These are phyloP conservation scores for Aspergillus ellipticus DNA, from an alignment of 495 filamentous ascomycete genomes.

Conservation along the genomic window DNA sequence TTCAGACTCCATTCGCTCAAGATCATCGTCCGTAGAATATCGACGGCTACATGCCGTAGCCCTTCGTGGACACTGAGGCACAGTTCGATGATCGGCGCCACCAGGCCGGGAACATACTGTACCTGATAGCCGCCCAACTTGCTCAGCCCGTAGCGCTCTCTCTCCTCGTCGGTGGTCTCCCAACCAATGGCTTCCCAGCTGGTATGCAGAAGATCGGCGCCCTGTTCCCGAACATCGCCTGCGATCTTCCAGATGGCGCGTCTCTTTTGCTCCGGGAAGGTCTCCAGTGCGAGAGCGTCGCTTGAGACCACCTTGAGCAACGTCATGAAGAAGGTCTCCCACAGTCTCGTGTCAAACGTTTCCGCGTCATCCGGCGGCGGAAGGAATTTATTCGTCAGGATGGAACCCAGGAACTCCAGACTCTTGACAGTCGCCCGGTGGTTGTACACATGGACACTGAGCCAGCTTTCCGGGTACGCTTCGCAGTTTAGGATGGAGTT, in stretches of 20 bases:
- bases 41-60: conserved; percentile 81
- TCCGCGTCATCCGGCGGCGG: conserved; percentile 91
- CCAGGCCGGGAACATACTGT: conserved; percentile 90
- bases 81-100: conserved; percentile 87
- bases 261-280: conserved; percentile 94
- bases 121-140: conserved; percentile 96
- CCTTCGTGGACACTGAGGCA: conserved; percentile 95
- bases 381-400: conserved; percentile 73
- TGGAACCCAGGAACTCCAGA: conserved; percentile 75
- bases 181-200: conserved; percentile 98
- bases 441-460: conserved; percentile 92
- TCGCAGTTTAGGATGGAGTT: conserved; percentile 86
- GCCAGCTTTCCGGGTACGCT: conserved; percentile 85
- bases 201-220: conserved; percentile 74
- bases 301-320: conserved; percentile 86
- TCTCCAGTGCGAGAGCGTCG: conserved; percentile 85
- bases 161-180: conserved; percentile 80
- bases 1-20: conserved; percentile 98
- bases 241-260: conserved; percentile 98
- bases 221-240: conserved; percentile 89
- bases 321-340: conserved; percentile 89
- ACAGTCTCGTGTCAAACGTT: conserved; percentile 85
- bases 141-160: conserved; percentile 66
- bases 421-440: conserved; percentile 86
- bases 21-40: conserved; percentile 95